Evolutionary conservation across 495 filamentous ascomycete species (phyloP).

Genomic region (Parachaetomium inaequale): DNA sequence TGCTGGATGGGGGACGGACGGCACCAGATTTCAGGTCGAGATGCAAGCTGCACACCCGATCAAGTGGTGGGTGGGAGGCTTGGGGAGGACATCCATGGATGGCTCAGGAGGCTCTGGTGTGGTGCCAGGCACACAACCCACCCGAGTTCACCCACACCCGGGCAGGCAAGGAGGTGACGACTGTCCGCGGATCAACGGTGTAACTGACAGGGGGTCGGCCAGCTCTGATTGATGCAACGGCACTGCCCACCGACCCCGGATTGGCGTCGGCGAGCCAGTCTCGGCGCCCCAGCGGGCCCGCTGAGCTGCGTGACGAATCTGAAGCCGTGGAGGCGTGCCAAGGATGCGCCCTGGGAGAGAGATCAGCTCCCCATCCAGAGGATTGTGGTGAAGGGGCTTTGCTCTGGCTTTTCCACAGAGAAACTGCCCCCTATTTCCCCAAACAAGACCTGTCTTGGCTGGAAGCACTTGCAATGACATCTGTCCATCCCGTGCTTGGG

Average conservation of each 20-base stretch:
- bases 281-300: slow-evolving; percentile 14
- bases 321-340: slow-evolving; percentile 16
- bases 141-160: slow-evolving; percentile 5
- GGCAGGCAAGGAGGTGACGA: slow-evolving; percentile 26
- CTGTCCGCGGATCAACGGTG: slow-evolving; percentile 30
- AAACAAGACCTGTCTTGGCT: no score
- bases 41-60: slow-evolving; percentile 29
- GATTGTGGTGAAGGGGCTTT: slow-evolving; percentile 4
- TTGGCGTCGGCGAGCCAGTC: slow-evolving; percentile 22
- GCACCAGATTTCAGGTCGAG: slow-evolving; percentile 24
- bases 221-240: slow-evolving; percentile 18
- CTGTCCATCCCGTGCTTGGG: neutral
- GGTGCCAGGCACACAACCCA: slow-evolving; percentile 5
- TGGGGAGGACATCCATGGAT: slow-evolving; percentile 15
- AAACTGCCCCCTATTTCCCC: no score
- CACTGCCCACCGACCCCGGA: slow-evolving; percentile 28
- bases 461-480: neutral
- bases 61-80: slow-evolving; percentile 12
- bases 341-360: slow-evolving; percentile 14
- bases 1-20: slow-evolving; percentile 1
- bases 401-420: neutral
- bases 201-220: slow-evolving; percentile 22
- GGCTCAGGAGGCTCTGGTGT: slow-evolving; percentile 1
- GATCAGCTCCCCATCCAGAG: slow-evolving; percentile 13
- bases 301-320: slow-evolving; percentile 29